These are phyloP conservation scores for Paraphaeosphaeria sporulosa DNA, from an alignment of 2,329 filamentous ascomycete genomes.

Conservation along the genomic window DNA sequence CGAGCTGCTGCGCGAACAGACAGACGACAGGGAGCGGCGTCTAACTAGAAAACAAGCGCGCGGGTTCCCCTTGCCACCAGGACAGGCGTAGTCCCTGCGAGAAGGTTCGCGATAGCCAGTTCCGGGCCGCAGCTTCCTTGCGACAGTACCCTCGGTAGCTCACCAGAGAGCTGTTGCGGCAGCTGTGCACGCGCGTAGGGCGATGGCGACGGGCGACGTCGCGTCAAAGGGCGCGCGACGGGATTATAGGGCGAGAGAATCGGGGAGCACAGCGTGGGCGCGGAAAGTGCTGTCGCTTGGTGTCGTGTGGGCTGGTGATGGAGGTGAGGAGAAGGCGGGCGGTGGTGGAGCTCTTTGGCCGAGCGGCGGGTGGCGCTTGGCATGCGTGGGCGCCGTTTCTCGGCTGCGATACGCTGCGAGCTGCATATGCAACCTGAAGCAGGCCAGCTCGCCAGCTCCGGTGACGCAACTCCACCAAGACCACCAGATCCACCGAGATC, in stretches of 20 bases:
- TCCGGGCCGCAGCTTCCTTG: constrained; percentile 31
- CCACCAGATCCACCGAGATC: background rate
- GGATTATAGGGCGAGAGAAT: constrained; percentile 13
- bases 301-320: constrained; percentile 40
- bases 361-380: constrained; percentile 17
- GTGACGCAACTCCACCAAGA: background rate
- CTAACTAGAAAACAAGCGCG: constrained; percentile 38
- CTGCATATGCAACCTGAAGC: background rate
- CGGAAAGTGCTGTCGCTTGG: constrained; percentile 25
- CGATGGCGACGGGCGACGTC: constrained; percentile 2
- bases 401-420: constrained; percentile 4
- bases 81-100: constrained; percentile 26
- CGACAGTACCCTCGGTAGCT: constrained; percentile 24
- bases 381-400: constrained; percentile 1
- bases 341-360: constrained; percentile 24
- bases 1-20: constrained; percentile 26
- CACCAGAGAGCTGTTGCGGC: constrained; percentile 27
- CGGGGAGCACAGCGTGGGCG: constrained; percentile 21
- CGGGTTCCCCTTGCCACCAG: constrained; percentile 24
- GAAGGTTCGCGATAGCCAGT: constrained; percentile 28
- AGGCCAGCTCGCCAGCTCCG: background rate
- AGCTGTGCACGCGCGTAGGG: constrained; percentile 22
- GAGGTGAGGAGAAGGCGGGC: constrained; percentile 38
- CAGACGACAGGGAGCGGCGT: constrained; percentile 26
- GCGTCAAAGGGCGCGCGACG: constrained; percentile 13